Conservation (phyloP, 192 early-diverging fungal genomes). For the Dissophora ornata region DNA sequence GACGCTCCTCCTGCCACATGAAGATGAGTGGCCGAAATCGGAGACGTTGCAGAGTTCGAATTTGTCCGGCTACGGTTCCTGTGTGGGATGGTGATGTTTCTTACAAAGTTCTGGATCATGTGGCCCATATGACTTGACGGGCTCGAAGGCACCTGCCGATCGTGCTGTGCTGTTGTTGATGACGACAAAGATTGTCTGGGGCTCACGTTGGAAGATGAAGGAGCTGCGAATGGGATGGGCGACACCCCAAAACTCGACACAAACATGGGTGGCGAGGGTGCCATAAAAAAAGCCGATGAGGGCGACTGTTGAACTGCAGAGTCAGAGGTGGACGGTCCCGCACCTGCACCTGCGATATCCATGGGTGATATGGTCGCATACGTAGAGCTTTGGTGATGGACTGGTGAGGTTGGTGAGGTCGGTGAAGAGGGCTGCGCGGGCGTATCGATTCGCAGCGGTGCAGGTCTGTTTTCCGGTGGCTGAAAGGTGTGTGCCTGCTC, state of each 20-base stretch:
- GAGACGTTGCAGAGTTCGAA: conserved; percentile 36
- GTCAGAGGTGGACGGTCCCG: conserved; percentile 1
- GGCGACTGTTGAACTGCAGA: conserved; percentile 40
- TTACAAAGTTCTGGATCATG: conserved; percentile 50
- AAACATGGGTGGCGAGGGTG: conserved; percentile 47
- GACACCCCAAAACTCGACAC: conserved; percentile 29
- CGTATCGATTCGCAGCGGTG: conserved; percentile 10
- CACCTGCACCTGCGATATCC: conserved; percentile 14
- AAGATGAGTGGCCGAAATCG: not conserved
- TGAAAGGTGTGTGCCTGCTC: conserved; percentile 23
- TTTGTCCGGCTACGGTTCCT: conserved; percentile 52
- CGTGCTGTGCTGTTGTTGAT: not conserved
- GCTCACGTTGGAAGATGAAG: not conserved
- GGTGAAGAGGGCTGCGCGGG: conserved; percentile 8
- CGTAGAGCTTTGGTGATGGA: conserved; percentile 6
- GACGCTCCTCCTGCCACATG: not conserved
- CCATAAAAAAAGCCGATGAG: conserved; percentile 41
- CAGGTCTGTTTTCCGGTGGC: conserved; percentile 6
- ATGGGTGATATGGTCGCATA: conserved; percentile 27
- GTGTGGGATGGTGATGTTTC: conserved; percentile 43
- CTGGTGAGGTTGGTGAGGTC: not conserved
- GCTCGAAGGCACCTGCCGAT: conserved; percentile 19
- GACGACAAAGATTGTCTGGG: not conserved
- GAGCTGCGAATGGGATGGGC: conserved; percentile 28
- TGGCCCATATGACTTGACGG: conserved; percentile 39